Evolutionary conservation across 2,329 filamentous ascomycete genomes (phyloP).

Genomic region (Orbilia brochopaga): DNA sequence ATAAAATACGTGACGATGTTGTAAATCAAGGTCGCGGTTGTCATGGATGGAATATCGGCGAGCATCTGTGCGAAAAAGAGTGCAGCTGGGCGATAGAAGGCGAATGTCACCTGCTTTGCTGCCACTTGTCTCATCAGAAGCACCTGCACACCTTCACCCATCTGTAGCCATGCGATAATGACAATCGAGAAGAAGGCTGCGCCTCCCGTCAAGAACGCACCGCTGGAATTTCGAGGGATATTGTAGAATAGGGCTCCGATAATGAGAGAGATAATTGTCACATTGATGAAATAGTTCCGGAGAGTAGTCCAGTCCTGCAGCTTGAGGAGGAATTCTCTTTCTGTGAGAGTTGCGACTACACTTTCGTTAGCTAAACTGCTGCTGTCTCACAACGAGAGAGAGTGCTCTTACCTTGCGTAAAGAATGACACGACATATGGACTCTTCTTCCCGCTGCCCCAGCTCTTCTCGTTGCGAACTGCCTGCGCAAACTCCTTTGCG

Average conservation of each 20-base stretch:
- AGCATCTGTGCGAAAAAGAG: slow-evolving; percentile 68
- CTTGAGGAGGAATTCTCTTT: slow-evolving; percentile 79
- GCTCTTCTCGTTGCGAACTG: slow-evolving; percentile 71
- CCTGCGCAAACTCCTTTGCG: slow-evolving; percentile 69
- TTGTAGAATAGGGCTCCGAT: slow-evolving; percentile 81
- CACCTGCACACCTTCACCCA: slow-evolving; percentile 78
- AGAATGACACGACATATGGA: slow-evolving; percentile 77
- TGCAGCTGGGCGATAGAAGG: slow-evolving; percentile 73
- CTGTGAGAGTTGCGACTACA: slow-evolving; percentile 59
- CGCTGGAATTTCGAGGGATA: slow-evolving; percentile 65
- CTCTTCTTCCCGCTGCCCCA: slow-evolving; percentile 72
- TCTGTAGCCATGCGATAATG: slow-evolving; percentile 73
- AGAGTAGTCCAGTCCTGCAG: slow-evolving; percentile 76
- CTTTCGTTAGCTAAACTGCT: not conserved
- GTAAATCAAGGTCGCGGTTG: slow-evolving; percentile 67
- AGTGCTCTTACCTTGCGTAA: slow-evolving; percentile 69
- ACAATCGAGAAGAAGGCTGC: slow-evolving; percentile 71
- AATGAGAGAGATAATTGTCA: slow-evolving; percentile 75
- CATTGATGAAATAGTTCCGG: slow-evolving; percentile 79
- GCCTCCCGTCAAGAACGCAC: slow-evolving; percentile 69
- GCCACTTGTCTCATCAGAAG: slow-evolving; percentile 73
- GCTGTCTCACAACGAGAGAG: not conserved
- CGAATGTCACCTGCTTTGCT: slow-evolving; percentile 71
- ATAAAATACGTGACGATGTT: slow-evolving; percentile 71
- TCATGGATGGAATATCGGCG: slow-evolving; percentile 68